Percentiles rank a stretch among this genome's conserved stretches.
These are phyloP conservation scores for Metschnikowia corniflorae DNA, from an alignment of 805 yeast genomes.

Conservation along the genomic window DNA sequence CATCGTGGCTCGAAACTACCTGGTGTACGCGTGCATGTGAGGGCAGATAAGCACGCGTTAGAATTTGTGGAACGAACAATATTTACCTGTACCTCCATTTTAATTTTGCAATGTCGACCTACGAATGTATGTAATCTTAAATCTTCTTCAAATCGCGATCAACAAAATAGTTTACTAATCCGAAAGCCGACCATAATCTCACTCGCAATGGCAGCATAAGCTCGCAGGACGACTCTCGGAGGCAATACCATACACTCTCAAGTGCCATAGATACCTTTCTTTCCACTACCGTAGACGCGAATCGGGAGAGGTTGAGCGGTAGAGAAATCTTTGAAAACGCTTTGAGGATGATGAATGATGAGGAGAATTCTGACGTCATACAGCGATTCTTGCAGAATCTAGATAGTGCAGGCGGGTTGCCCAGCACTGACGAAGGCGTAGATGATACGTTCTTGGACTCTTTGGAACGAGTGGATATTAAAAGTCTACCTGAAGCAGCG, in stretches of 20 bases:
- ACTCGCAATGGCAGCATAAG: constrained; percentile 20
- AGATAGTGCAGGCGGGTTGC: constrained; percentile 4
- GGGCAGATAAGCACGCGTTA: too few species aligned
- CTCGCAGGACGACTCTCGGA: constrained; percentile 14
- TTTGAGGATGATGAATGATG: constrained; percentile 26
- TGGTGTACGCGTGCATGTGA: too few species aligned
- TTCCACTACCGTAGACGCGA: constrained; percentile 13
- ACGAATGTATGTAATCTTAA: constrained; percentile 46
- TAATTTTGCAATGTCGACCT: constrained; percentile 44
- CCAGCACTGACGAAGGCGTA: constrained; percentile 45
- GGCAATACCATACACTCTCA: constrained; percentile 31
- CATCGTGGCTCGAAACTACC: too few species aligned
- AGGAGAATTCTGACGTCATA: constrained; percentile 30
- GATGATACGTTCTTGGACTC: constrained; percentile 69
- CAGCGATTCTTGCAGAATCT: constrained; percentile 25
- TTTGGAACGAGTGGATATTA: constrained; percentile 58
- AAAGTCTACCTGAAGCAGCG: constrained; percentile 44
- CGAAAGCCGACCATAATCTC: constrained; percentile 39
- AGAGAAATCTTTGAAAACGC: constrained; percentile 31
- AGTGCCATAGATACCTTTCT: constrained; percentile 36
- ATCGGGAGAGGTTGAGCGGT: constrained; percentile 13
- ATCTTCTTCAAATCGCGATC: too few species aligned
- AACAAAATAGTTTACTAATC: too few species aligned
- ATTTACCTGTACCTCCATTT: too few species aligned
- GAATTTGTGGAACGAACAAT: too few species aligned